Evolutionary conservation across 441 rosid genomes (phyloP).

Genomic region (Erodium trifolium): DNA sequence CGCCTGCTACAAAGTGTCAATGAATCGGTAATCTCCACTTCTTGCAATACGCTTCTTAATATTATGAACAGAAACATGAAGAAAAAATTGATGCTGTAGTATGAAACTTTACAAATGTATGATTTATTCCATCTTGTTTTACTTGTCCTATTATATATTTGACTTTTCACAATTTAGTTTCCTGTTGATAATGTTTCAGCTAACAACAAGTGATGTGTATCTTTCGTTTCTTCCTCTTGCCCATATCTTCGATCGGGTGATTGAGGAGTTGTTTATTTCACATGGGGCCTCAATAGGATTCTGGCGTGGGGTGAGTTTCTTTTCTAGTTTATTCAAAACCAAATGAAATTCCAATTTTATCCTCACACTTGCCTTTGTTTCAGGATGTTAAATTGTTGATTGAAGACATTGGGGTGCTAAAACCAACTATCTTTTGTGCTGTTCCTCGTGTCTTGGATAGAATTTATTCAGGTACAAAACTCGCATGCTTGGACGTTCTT

Average conservation of each 20-base stretch:
- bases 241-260: constrained; percentile 86
- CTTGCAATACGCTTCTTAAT: constrained; percentile 8
- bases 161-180: constrained; percentile 16
- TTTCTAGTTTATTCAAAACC: constrained; percentile 7
- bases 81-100: background rate
- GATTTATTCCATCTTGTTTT: constrained; percentile 19
- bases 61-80: background rate
- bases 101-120: background rate
- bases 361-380: constrained; percentile 11
- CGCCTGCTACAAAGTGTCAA: constrained; percentile 47
- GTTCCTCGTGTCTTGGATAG: constrained; percentile 97
- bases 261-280: constrained; percentile 68
- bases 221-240: constrained; percentile 96
- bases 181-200: constrained; percentile 36
- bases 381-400: constrained; percentile 85
- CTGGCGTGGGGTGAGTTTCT: constrained; percentile 56
- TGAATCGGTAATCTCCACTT: constrained; percentile 43
- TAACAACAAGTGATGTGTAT: constrained; percentile 58
- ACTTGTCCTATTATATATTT: constrained; percentile 81
- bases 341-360: background rate
- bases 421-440: constrained; percentile 82
- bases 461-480: constrained; percentile 52
- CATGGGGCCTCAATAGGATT: constrained; percentile 83
- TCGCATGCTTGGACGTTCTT: constrained; percentile 4
- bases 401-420: constrained; percentile 87